Conservation (phyloP, 2,329 filamentous ascomycete genomes). For the Aspergillus sp. region DNA sequence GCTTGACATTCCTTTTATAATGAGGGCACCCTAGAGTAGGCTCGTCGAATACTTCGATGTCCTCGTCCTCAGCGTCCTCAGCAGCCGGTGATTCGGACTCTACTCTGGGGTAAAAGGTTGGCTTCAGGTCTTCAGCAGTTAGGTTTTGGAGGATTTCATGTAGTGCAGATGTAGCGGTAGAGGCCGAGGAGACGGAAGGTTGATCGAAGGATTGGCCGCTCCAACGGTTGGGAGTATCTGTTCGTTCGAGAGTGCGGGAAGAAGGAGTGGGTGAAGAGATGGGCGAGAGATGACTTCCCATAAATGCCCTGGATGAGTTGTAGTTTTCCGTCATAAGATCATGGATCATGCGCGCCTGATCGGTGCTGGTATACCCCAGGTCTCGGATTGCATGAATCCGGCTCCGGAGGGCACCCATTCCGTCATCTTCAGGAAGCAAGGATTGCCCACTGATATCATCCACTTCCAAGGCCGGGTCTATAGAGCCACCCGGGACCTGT, state of each 20-base stretch:
- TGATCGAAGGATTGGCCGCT: constrained; percentile 35
- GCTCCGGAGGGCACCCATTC: constrained; percentile 69
- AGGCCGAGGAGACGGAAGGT: constrained; percentile 30
- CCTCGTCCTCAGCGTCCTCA: constrained; percentile 44
- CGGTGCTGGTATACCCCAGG: constrained; percentile 59
- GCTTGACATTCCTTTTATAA: constrained; percentile 93
- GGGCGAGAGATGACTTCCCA: constrained; percentile 25
- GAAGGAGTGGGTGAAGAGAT: constrained; percentile 31
- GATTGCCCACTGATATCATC: constrained; percentile 26
- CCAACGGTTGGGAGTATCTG: constrained; percentile 37
- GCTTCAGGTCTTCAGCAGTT: constrained; percentile 62
- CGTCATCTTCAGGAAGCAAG: constrained; percentile 74
- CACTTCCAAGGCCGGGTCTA: constrained; percentile 14
- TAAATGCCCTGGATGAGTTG: constrained; percentile 48
- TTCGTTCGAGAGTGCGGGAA: constrained; percentile 30
- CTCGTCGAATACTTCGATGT: constrained; percentile 54
- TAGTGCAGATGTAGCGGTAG: constrained; percentile 34
- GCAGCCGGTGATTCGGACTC: constrained; percentile 34
- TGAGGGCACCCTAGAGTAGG: constrained; percentile 79
- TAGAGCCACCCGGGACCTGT: constrained; percentile 2
- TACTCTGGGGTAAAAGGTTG: constrained; percentile 65
- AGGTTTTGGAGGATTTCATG: constrained; percentile 46
- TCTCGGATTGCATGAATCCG: constrained; percentile 72
- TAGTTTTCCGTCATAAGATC: constrained; percentile 72
- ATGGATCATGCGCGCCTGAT: constrained; percentile 76